Conservation (phyloP, 345 rosid species). For the Aurinia saxatilis region DNA sequence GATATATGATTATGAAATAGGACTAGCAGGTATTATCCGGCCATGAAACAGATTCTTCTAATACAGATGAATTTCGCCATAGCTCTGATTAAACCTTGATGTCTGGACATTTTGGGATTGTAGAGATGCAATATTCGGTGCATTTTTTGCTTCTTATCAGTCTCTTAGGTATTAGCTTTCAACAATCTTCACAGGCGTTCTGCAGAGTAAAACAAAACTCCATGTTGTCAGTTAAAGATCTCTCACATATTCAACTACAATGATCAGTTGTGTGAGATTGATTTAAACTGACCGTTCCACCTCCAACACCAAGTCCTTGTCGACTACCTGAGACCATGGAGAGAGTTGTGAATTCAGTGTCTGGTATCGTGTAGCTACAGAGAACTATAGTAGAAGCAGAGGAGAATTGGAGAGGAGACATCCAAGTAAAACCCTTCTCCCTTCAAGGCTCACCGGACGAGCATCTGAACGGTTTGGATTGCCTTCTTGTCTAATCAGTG, state of each 20-base stretch:
- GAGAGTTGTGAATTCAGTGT: slow-evolving; percentile 69
- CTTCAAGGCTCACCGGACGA: slow-evolving; percentile 26
- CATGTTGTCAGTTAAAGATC: not conserved
- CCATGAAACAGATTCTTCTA: not conserved
- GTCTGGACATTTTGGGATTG: not conserved
- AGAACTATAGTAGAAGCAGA: no score
- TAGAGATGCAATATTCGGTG: not conserved
- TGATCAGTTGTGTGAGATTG: not conserved
- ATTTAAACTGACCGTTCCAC: slow-evolving; percentile 76
- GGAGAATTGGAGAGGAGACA: slow-evolving; percentile 50
- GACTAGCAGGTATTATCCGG: not conserved
- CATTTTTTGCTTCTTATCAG: not conserved
- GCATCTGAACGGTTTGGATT: slow-evolving; percentile 32
- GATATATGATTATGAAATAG: not conserved
- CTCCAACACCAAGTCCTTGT: slow-evolving; percentile 93
- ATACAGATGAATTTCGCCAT: slow-evolving; percentile 1
- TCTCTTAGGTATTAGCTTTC: no score
- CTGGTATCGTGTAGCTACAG: slow-evolving; percentile 87
- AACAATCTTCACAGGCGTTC: slow-evolving; percentile 71
- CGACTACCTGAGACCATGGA: slow-evolving; percentile 95
- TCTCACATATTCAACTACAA: not conserved
- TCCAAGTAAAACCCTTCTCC: slow-evolving; percentile 60
- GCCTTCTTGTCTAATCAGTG: no score
- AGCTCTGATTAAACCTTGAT: not conserved
- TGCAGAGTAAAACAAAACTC: slow-evolving; percentile 29